Base-by-base conservation (phyloP, 306 rosid genomes). In the Gastrolobium villosum region DNA sequence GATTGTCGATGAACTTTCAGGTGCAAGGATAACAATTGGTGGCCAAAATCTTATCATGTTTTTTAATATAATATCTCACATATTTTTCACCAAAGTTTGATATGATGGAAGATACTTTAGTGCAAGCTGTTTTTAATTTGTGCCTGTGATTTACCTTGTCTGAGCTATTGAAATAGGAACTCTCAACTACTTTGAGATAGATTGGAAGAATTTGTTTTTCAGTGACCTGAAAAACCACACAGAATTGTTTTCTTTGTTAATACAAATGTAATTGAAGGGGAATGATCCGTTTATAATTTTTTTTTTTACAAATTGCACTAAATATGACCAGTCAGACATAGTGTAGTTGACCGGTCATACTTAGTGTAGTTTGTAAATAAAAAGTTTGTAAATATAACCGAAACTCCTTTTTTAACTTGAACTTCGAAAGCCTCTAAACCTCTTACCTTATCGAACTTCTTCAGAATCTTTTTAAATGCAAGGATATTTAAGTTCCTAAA, bases 401-500 rank as follows among this genome's bases (percentile, higher is more conserved):
- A 37, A 76, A 70, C 65, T 31, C 32, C 56, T 56, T 41, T 32
- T 71, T 57, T 37, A 62, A 74, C 65, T 44, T 46, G n/a, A 76
- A 71, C 10, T 54, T 48, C 65, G 56, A 57, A 68, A 68, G 77
- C 72, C 79, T 57, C 3, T n/a, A 46, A 68, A 78, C 31, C 72
- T 72, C 88, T 88, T 83, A 90, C 99, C 89, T 96, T 96, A 89
- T 91, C 99, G 77, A 93, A 93, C 87, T 96, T 96, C 91, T 96
- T 96, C 81, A 96, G 80, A 60, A 96, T 96, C 92, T 96, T 96
- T 44, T 88, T 78, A 73, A 96, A 93, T 68, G 98, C 99, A 77
- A 91, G 98, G 88, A 93, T 74, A 85, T 96, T 96, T 87, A 96
- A 86, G 90, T 86, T 89, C 98, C 99, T 95, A 89, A 66, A 88